Percentiles rank a stretch among this genome's conserved stretches.
Evolutionary conservation across 2,329 filamentous ascomycete species (phyloP).

Genomic region (Curvularia eragrostidis): DNA sequence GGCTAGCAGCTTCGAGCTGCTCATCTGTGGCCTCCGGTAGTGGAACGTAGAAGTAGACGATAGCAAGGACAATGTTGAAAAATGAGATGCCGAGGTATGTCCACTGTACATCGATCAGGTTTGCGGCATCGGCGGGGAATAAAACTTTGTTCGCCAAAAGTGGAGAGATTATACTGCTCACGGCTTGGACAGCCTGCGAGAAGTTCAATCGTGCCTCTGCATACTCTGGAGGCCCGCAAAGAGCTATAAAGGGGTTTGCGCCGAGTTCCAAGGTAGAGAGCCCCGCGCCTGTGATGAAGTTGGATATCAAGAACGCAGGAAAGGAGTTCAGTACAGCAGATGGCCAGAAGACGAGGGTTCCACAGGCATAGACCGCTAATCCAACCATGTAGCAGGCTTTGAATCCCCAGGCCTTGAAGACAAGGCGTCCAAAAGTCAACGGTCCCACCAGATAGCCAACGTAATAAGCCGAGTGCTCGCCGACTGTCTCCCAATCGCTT

Average conservation of each 20-base stretch:
- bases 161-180: constrained; percentile 66
- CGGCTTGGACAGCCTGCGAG: constrained; percentile 67
- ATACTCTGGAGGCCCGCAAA: constrained; percentile 67
- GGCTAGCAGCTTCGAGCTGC: constrained; percentile 63
- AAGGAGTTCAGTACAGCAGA: constrained; percentile 68
- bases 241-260: constrained; percentile 67
- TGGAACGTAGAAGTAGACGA: constrained; percentile 67
- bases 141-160: constrained; percentile 66
- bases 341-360: constrained; percentile 68
- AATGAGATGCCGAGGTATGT: constrained; percentile 69
- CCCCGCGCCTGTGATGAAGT: constrained; percentile 67
- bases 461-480: constrained; percentile 74
- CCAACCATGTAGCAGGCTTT: constrained; percentile 68
- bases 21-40: constrained; percentile 68
- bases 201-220: constrained; percentile 66
- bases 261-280: constrained; percentile 66
- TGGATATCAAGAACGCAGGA: constrained; percentile 65
- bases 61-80: constrained; percentile 64
- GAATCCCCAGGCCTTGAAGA: constrained; percentile 67
- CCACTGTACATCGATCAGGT: constrained; percentile 68
- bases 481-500: constrained; percentile 67
- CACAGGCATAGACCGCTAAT: constrained; percentile 67
- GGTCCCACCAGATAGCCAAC: constrained; percentile 74
- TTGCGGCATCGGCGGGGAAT: constrained; percentile 59
- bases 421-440: constrained; percentile 67